Evolutionary conservation across 495 filamentous ascomycete species (phyloP), one percentile per base, ranked within the genome.

Genomic region (Aspergillus cavernicola): DNA sequence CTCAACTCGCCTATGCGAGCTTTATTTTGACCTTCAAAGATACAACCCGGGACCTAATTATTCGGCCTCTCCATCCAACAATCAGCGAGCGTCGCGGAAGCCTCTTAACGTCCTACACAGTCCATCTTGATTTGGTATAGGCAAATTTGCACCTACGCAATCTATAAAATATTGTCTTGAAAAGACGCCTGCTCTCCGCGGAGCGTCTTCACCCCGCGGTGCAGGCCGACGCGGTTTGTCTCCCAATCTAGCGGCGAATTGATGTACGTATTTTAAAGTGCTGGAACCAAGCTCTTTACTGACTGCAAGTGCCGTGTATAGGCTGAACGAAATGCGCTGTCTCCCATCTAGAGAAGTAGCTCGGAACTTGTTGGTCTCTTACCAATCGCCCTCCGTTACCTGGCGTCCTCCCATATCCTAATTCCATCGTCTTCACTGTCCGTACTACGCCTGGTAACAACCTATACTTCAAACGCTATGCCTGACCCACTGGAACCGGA

Each of bases 401-500:
- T 59, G 59, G 58, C 59, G 52, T 18, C 62, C 57, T 52, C 62
- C 59, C 42, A 60, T 60, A 52, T 48, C 55, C 18, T 65, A 60
- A 46, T 18, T 43, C 42, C 24, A 22, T 41, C 48, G 39, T 46
- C 29, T 38, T 11, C 45, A 29, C 32, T 26, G n/a, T n/a, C n/a
- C n/a, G n/a, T n/a, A n/a, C n/a, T n/a, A n/a, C n/a, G n/a, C n/a
- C n/a, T n/a, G n/a, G n/a, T n/a, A n/a, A n/a, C n/a, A n/a, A n/a
- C n/a, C n/a, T n/a, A n/a, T n/a, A n/a, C n/a, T n/a, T n/a, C 36
- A 2, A 26, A 52, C 45, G 50, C n/a, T 45, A 74, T 74, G 71
- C 55, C 71, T 52, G 65, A 73, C 51, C 65, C 63, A 41, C 56
- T 68, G 60, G 66, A 72, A 40, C 53, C 70, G 20, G 68, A 74